A percentile compares a stretch with the other conserved stretches of the same genome.
phyloP scores from a whole-genome alignment of 306 rosid species.

The Inga leiocalycina region DNA sequence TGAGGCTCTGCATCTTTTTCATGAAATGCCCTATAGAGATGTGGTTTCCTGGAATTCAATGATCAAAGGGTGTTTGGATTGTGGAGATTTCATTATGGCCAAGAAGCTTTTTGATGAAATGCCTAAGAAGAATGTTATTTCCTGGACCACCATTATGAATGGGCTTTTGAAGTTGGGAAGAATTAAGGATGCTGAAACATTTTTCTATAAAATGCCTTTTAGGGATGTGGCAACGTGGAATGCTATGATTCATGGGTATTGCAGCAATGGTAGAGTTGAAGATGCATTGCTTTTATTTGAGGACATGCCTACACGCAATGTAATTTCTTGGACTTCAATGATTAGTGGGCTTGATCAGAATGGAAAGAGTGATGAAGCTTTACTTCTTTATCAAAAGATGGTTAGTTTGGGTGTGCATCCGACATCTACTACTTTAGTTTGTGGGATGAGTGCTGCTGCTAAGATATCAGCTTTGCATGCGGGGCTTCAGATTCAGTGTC shows the following conservation, averaged over 20 bases:
- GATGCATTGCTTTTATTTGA: constrained; percentile 64
- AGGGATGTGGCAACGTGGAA: constrained; percentile 81
- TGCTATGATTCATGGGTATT: constrained; percentile 79
- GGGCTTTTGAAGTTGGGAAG: constrained; percentile 63
- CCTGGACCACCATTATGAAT: constrained; percentile 74
- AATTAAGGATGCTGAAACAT: constrained; percentile 57
- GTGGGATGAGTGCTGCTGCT: constrained; percentile 73
- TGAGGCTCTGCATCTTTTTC: constrained; percentile 67
- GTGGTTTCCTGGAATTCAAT: constrained; percentile 72
- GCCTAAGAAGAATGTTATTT: constrained; percentile 59
- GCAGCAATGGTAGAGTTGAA: constrained; percentile 59
- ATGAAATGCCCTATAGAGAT: constrained; percentile 62
- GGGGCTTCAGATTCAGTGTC: constrained; percentile 73
- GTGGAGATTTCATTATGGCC: constrained; percentile 63
- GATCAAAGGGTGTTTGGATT: constrained; percentile 63
- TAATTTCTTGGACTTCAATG: constrained; percentile 80
- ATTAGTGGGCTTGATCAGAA: constrained; percentile 73
- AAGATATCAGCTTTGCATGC: constrained; percentile 36
- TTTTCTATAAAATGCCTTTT: constrained; percentile 64
- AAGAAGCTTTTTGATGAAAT: constrained; percentile 61
- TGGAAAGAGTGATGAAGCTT: constrained; percentile 66
- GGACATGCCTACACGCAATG: constrained; percentile 60
- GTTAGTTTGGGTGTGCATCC: constrained; percentile 41
- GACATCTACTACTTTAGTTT: constrained; percentile 59
- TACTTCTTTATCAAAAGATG: constrained; percentile 61